Evolutionary conservation across 2,329 filamentous ascomycete genomes (phyloP).

Genomic region (Aspergillus pseudotamarii): DNA sequence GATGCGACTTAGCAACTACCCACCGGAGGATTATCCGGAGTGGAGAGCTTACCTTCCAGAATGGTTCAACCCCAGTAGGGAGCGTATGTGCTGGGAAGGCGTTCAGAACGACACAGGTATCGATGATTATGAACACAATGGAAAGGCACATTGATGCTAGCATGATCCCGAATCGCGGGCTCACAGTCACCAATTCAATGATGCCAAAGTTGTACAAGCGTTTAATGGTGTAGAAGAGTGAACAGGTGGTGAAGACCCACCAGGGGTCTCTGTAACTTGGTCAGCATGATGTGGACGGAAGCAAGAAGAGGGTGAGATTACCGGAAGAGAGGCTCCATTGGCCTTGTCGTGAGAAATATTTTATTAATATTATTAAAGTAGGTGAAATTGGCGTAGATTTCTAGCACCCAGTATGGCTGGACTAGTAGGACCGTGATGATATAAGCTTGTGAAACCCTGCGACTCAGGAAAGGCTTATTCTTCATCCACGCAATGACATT

Average conservation of each 20-base stretch:
- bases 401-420: constrained; percentile 66
- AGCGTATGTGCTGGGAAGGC: constrained; percentile 42
- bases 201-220: constrained; percentile 62
- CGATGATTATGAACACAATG: constrained; percentile 63
- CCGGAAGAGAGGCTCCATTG: constrained; percentile 63
- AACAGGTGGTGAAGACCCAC: constrained; percentile 67
- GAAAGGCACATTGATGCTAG: constrained; percentile 63
- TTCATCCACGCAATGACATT: constrained; percentile 71
- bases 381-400: constrained; percentile 67
- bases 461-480: constrained; percentile 61
- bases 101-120: constrained; percentile 62
- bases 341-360: constrained; percentile 59
- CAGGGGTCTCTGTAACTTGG: constrained; percentile 58
- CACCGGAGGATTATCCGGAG: not conserved
- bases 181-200: constrained; percentile 60
- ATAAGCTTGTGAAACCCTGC: constrained; percentile 56
- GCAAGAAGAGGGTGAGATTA: constrained; percentile 22
- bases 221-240: constrained; percentile 66
- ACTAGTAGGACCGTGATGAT: constrained; percentile 61
- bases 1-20: not conserved
- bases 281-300: constrained; percentile 5
- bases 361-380: constrained; percentile 62
- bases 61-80: constrained; percentile 64
- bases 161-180: constrained; percentile 67
- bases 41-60: constrained; percentile 54